phyloP scores from a whole-genome alignment of 345 rosid species.

The Theobroma cacao region DNA sequence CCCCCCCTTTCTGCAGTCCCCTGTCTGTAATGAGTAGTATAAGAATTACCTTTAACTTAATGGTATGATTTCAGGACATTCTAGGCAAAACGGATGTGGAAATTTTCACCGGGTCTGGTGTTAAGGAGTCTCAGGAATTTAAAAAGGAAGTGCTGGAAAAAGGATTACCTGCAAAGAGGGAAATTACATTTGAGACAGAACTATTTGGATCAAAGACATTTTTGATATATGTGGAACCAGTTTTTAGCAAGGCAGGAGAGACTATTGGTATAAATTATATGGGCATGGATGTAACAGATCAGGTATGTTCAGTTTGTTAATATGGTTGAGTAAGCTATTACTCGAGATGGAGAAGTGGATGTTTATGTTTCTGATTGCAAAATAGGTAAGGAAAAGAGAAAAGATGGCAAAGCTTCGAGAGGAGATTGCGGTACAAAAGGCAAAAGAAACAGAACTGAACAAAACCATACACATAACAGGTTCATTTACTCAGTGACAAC shows the following conservation, averaged over 20 bases:
- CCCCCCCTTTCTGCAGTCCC: background rate
- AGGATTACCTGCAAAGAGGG: constrained; percentile 88
- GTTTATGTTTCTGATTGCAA: constrained; percentile 15
- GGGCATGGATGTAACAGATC: constrained; percentile 98
- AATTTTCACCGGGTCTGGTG: constrained; percentile 87
- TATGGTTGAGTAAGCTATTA: constrained; percentile 1
- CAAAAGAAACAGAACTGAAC: constrained; percentile 91
- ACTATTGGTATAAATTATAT: constrained; percentile 90
- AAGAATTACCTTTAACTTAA: background rate
- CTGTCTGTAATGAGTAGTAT: background rate
- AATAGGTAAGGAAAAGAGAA: constrained; percentile 78
- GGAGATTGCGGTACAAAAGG: constrained; percentile 93
- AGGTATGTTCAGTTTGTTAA: constrained; percentile 41
- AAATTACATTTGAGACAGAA: constrained; percentile 82
- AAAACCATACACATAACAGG: constrained; percentile 98
- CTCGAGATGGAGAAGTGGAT: background rate
- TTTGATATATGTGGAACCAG: constrained; percentile 88
- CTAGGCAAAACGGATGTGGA: constrained; percentile 88
- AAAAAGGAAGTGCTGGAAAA: constrained; percentile 88
- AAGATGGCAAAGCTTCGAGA: constrained; percentile 86
- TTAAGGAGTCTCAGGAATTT: constrained; percentile 91
- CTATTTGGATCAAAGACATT: constrained; percentile 86
- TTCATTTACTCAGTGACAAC: constrained; percentile 14
- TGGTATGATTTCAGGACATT: constrained; percentile 59
- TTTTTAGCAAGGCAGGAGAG: constrained; percentile 77